Conservation (phyloP, 306 rosid genomes). For the Trifolium fragiferum region DNA sequence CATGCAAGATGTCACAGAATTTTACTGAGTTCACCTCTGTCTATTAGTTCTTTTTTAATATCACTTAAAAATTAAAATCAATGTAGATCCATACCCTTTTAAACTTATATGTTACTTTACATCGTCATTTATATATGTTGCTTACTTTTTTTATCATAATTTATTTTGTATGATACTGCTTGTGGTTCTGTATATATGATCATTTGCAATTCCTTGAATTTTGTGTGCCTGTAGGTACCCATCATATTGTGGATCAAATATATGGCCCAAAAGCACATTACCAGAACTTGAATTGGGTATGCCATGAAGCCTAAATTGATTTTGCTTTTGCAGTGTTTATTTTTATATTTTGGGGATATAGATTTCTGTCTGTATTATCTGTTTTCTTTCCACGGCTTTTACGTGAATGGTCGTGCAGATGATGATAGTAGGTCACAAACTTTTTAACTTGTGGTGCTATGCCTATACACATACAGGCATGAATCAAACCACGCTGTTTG, state of each 20-base stretch:
- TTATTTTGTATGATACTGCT: not conserved
- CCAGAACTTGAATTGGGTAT: conserved; percentile 90
- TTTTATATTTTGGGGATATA: conserved; percentile 29
- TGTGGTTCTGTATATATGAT: conserved; percentile 28
- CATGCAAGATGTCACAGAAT: not conserved
- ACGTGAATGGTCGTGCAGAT: conserved; percentile 1
- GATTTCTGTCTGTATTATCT: conserved; percentile 15
- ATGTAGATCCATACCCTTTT: conserved; percentile 25
- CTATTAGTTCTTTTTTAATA: conserved; percentile 6
- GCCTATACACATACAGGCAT: conserved; percentile 9
- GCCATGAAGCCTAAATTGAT: conserved; percentile 39
- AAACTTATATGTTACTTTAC: conserved; percentile 6
- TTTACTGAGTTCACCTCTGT: conserved; percentile 17
- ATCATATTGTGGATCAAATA: conserved; percentile 86
- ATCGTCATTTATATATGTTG: conserved; percentile 10
- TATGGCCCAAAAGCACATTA: conserved; percentile 79
- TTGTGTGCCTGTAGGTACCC: conserved; percentile 74
- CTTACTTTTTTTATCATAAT: conserved; percentile 15
- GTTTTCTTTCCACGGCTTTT: conserved; percentile 3
- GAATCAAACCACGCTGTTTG: conserved; percentile 16
- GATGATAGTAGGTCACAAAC: not conserved
- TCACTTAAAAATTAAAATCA: conserved; percentile 9
- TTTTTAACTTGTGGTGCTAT: conserved; percentile 21
- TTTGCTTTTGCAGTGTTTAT: conserved; percentile 29
- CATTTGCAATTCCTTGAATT: conserved; percentile 35